Evolutionary conservation across 164 flowering plant genomes (phyloP).

Genomic region (Protea cynaroides): DNA sequence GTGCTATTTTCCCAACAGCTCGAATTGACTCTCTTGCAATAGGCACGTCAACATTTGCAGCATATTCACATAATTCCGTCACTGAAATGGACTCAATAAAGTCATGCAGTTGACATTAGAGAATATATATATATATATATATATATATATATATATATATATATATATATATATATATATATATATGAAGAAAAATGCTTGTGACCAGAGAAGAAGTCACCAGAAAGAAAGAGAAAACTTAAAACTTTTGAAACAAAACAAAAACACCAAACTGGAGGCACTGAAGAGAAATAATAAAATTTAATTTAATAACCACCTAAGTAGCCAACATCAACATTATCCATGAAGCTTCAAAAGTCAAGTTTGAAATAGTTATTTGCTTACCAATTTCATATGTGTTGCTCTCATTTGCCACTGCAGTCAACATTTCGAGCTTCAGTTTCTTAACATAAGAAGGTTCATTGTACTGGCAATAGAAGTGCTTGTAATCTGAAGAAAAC

Average conservation of each 20-base stretch:
- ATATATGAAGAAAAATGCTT: too few relatives aligned
- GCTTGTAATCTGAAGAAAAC: constrained; percentile 90
- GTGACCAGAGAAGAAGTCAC: constrained; percentile 6
- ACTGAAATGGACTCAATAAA: constrained; percentile 52
- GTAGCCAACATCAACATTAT: constrained; percentile 1
- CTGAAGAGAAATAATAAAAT: too few relatives aligned
- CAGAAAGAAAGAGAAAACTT: not conserved
- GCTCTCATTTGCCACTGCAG: constrained; percentile 98
- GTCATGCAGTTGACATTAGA: constrained; percentile 14
- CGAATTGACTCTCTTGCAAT: constrained; percentile 98
- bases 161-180: too few relatives aligned
- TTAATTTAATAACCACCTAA: too few relatives aligned
- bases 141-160: too few relatives aligned
- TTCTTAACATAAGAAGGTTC: constrained; percentile 96
- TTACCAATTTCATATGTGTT: constrained; percentile 97
- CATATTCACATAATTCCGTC: constrained; percentile 98
- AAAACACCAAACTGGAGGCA: too few relatives aligned
- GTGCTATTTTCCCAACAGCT: constrained; percentile 97
- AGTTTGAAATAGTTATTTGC: constrained; percentile 5
- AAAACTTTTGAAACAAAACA: not conserved
- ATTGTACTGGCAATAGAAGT: constrained; percentile 96
- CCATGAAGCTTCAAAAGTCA: not conserved
- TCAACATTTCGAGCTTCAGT: constrained; percentile 97
- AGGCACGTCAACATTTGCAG: constrained; percentile 95
- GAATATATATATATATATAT: too few relatives aligned